Conservation (phyloP, 2,329 filamentous ascomycete species). For the Rhynchosporium graminicola region DNA sequence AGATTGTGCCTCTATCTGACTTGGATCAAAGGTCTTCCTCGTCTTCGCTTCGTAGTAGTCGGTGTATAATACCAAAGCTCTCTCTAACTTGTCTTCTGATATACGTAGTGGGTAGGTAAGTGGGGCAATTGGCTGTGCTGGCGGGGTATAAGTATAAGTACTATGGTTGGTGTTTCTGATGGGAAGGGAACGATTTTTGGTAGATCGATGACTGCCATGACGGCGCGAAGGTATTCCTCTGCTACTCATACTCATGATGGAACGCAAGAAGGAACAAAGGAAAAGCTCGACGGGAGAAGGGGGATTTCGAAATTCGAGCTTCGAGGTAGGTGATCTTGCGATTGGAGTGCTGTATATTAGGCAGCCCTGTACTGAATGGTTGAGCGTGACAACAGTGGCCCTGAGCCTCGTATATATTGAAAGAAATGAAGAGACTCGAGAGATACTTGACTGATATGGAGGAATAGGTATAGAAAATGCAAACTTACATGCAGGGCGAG, state of each 20-base stretch:
- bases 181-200: constrained; percentile 18
- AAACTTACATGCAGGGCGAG: not conserved
- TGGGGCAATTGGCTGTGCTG: too few species aligned
- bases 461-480: constrained; percentile 1
- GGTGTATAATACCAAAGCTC: constrained; percentile 32
- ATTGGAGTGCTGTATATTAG: constrained; percentile 11
- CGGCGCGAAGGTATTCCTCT: constrained; percentile 9
- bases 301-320: not conserved
- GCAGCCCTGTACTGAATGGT: not conserved
- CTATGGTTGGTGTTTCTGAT: constrained; percentile 22
- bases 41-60: constrained; percentile 23
- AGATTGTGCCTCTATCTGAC: constrained; percentile 23
- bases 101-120: constrained; percentile 31
- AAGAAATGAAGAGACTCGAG: not conserved
- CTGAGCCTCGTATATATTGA: constrained; percentile 2
- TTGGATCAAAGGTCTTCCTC: constrained; percentile 30
- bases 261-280: constrained; percentile 3
- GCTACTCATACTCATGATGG: constrained; percentile 1
- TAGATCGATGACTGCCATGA: not conserved
- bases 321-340: constrained; percentile 12
- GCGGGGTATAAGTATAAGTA: not conserved
- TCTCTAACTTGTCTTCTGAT: constrained; percentile 28
- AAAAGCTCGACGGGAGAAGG: constrained; percentile 2
- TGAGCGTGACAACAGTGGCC: not conserved
- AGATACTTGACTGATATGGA: not conserved